Conservation (phyloP, 2,329 filamentous ascomycete genomes). For the Exophiala sp. region DNA sequence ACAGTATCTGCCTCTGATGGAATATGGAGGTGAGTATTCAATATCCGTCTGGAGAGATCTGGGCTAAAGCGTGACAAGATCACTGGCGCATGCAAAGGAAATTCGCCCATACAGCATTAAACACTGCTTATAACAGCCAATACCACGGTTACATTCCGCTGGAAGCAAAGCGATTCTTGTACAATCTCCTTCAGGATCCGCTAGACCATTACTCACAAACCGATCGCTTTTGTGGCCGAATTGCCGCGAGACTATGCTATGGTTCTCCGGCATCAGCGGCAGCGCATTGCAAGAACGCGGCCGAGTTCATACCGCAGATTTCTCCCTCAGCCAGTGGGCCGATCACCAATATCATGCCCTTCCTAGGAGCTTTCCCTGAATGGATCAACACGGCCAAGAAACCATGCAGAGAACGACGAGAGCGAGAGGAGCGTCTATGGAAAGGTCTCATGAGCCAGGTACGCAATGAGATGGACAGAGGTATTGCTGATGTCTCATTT, state of each 20-base stretch:
- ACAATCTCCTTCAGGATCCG: slow-evolving; percentile 17
- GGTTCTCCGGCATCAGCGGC: slow-evolving; percentile 7
- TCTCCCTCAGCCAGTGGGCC: slow-evolving; percentile 17
- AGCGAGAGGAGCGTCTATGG: slow-evolving; percentile 19
- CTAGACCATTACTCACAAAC: slow-evolving; percentile 15
- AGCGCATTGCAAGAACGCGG: slow-evolving; percentile 15
- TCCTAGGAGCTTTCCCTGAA: slow-evolving; percentile 15
- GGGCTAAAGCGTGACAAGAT: slow-evolving; percentile 1
- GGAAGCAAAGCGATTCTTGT: slow-evolving; percentile 17
- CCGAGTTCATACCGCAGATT: slow-evolving; percentile 20
- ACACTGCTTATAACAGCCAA: slow-evolving; percentile 8
- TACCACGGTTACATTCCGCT: slow-evolving; percentile 14
- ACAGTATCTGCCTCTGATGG: slow-evolving; percentile 18
- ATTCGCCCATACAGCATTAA: slow-evolving; percentile 18
- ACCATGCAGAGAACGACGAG: slow-evolving; percentile 7
- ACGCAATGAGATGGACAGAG: slow-evolving; percentile 7
- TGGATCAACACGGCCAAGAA: slow-evolving; percentile 18
- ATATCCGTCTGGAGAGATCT: neutral
- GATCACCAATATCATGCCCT: slow-evolving; percentile 18
- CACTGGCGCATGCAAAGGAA: slow-evolving; percentile 20
- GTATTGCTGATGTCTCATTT: slow-evolving; percentile 13
- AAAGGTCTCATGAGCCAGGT: slow-evolving; percentile 13
- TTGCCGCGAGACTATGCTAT: slow-evolving; percentile 12
- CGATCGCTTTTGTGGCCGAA: slow-evolving; percentile 11
- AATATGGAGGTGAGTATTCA: slow-evolving; percentile 12